Percentiles rank a stretch among this genome's conserved stretches.
Conservation (phyloP, 345 rosid species). For the Euphorbia tirucalli region DNA sequence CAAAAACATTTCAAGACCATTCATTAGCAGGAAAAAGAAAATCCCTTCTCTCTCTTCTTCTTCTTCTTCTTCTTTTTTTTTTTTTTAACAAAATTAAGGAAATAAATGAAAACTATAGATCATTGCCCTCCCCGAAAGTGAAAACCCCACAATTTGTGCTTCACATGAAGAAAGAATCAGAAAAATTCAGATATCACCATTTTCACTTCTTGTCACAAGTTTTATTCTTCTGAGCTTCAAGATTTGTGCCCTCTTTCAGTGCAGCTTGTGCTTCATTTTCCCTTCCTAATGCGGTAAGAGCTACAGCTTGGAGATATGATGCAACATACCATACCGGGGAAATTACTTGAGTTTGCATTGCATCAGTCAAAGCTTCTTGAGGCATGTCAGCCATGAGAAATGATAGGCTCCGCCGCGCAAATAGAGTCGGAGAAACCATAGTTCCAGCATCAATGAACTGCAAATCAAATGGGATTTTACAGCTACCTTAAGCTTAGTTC, state of each 20-base stretch:
- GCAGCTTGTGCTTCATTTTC: conserved; percentile 70
- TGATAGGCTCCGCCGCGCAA: conserved; percentile 75
- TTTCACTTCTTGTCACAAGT: conserved; percentile 30
- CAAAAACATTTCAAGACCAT: not conserved
- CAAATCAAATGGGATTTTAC: not conserved
- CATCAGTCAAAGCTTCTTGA: conserved; percentile 73
- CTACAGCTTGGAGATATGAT: conserved; percentile 79
- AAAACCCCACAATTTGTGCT: conserved; percentile 12
- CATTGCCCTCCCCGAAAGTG: too few species aligned
- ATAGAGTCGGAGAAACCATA: conserved; percentile 83
- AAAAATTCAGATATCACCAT: not conserved
- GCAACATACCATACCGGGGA: conserved; percentile 88
- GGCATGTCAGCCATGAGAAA: conserved; percentile 76
- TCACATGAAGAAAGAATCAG: conserved; percentile 12
- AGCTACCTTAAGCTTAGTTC: conserved; percentile 56
- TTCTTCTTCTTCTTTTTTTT: too few species aligned
- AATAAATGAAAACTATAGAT: conserved; percentile 5
- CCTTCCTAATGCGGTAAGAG: conserved; percentile 61
- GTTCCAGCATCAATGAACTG: conserved; percentile 87
- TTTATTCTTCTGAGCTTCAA: conserved; percentile 52
- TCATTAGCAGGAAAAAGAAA: conserved; percentile 11
- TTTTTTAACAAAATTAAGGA: conserved; percentile 10
- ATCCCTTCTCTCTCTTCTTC: too few species aligned
- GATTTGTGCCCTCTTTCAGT: conserved; percentile 68
- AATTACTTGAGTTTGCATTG: conserved; percentile 83